phyloP scores from a whole-genome alignment of 2,329 filamentous ascomycete genomes.

The Fusarium scirpi region DNA sequence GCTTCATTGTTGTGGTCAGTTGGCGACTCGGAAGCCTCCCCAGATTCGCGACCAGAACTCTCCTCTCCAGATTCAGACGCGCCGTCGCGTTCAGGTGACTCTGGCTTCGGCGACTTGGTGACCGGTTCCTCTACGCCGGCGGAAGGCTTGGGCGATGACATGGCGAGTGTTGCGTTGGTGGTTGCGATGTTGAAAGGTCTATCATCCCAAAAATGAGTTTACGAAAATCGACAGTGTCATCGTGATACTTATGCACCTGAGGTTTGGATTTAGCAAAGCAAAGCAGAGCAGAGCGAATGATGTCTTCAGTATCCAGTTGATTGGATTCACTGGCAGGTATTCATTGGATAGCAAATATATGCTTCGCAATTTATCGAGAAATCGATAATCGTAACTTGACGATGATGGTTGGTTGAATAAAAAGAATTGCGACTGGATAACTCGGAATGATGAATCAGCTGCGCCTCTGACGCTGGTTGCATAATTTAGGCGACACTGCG shows the following conservation, averaged over 20 bases:
- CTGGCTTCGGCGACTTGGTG: slow-evolving; percentile 27
- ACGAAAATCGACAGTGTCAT: slow-evolving; percentile 49
- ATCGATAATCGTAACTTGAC: slow-evolving; percentile 6
- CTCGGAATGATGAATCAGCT: slow-evolving; percentile 27
- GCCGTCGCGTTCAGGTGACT: slow-evolving; percentile 24
- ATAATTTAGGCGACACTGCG: slow-evolving; percentile 16
- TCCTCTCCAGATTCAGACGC: slow-evolving; percentile 28
- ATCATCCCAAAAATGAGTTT: slow-evolving; percentile 56
- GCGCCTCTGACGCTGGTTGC: slow-evolving; percentile 33
- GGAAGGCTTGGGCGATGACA: slow-evolving; percentile 41
- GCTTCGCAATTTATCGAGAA: slow-evolving; percentile 23
- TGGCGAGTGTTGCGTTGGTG: slow-evolving; percentile 20
- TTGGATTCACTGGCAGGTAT: slow-evolving; percentile 26
- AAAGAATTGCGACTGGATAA: slow-evolving; percentile 11
- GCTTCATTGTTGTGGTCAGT: slow-evolving; percentile 14
- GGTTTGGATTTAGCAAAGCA: slow-evolving; percentile 49
- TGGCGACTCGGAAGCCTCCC: slow-evolving; percentile 40
- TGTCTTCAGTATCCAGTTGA: slow-evolving; percentile 25
- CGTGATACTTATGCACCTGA: slow-evolving; percentile 57
- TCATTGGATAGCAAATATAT: slow-evolving; percentile 39
- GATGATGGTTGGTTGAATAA: slow-evolving; percentile 4
- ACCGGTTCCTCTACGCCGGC: slow-evolving; percentile 28
- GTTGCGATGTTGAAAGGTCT: slow-evolving; percentile 44
- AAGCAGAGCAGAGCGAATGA: slow-evolving; percentile 15
- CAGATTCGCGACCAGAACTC: slow-evolving; percentile 39